Evolutionary conservation across 495 filamentous ascomycete genomes (phyloP).

Genomic region (Bombardia bombarda): DNA sequence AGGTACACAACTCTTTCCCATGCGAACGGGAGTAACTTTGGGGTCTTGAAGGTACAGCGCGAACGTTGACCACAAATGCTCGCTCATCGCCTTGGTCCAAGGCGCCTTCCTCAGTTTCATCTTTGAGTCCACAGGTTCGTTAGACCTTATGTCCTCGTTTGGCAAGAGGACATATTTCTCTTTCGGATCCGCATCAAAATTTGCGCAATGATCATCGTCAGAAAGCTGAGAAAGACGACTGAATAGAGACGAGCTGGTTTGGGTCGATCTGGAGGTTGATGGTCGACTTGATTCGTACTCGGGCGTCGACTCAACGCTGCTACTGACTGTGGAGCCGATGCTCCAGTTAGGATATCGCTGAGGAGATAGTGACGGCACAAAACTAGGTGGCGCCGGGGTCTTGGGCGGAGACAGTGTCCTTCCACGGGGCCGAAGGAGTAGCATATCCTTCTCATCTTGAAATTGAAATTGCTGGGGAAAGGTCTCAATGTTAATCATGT

Average conservation of each 20-base stretch:
- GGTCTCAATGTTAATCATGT: slow-evolving; percentile 20
- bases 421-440: slow-evolving; percentile 19
- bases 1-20: slow-evolving; percentile 76
- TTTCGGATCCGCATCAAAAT: slow-evolving; percentile 31
- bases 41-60: slow-evolving; percentile 83
- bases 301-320: slow-evolving; percentile 40
- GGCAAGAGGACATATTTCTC: slow-evolving; percentile 15
- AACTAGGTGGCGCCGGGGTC: slow-evolving; percentile 35
- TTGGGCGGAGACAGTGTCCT: slow-evolving; percentile 35
- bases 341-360: slow-evolving; percentile 40
- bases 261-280: slow-evolving; percentile 41
- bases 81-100: slow-evolving; percentile 88
- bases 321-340: slow-evolving; percentile 33
- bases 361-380: slow-evolving; percentile 22
- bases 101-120: slow-evolving; percentile 35
- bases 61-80: slow-evolving; percentile 89
- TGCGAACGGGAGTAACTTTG: slow-evolving; percentile 87
- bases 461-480: slow-evolving; percentile 16
- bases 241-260: slow-evolving; percentile 40
- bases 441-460: slow-evolving; percentile 24
- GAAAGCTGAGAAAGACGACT: slow-evolving; percentile 40
- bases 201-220: slow-evolving; percentile 37
- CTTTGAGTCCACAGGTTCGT: slow-evolving; percentile 9
- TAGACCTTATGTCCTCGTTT: slow-evolving; percentile 4
- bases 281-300: slow-evolving; percentile 44